Conservation (phyloP, 148 eudicot genomes). For the Cornus florida region DNA sequence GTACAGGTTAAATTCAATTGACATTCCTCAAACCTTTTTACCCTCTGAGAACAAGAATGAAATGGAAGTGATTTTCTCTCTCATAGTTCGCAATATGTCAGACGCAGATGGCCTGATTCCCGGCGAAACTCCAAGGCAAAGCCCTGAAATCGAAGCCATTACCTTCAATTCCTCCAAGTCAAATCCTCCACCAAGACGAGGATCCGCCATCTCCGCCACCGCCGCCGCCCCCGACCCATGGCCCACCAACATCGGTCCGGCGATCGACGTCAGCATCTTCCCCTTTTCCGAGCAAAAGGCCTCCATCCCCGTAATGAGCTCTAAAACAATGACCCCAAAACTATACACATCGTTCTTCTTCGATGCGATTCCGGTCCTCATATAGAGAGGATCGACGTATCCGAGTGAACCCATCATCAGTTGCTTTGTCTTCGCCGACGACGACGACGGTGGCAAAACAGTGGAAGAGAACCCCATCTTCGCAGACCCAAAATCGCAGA, state of each 20-base stretch:
- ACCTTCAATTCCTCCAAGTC: slow-evolving; percentile 45
- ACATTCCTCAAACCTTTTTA: neutral
- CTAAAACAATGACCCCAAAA: slow-evolving; percentile 66
- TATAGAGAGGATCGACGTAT: slow-evolving; percentile 74
- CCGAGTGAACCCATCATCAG: slow-evolving; percentile 84
- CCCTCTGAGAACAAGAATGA: too few relatives aligned
- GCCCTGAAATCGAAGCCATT: slow-evolving; percentile 41
- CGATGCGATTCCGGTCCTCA: slow-evolving; percentile 72
- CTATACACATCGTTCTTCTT: slow-evolving; percentile 82
- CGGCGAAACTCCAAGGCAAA: slow-evolving; percentile 54
- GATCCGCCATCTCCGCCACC: slow-evolving; percentile 56
- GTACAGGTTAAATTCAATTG: neutral
- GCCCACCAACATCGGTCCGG: slow-evolving; percentile 29
- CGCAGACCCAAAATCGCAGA: slow-evolving; percentile 83
- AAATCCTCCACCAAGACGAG: slow-evolving; percentile 21
- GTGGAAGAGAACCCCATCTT: slow-evolving; percentile 62
- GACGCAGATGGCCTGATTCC: slow-evolving; percentile 29
- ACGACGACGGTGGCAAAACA: slow-evolving; percentile 40
- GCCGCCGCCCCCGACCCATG: neutral
- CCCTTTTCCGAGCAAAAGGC: slow-evolving; percentile 45
- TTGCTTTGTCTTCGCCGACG: neutral
- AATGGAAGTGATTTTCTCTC: too few relatives aligned
- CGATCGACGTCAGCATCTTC: slow-evolving; percentile 41
- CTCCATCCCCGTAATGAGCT: slow-evolving; percentile 73
- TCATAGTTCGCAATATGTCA: too few relatives aligned